These are phyloP conservation scores for Hypoxylon sp. DNA, from an alignment of 2,329 filamentous ascomycete genomes.

Conservation along the genomic window DNA sequence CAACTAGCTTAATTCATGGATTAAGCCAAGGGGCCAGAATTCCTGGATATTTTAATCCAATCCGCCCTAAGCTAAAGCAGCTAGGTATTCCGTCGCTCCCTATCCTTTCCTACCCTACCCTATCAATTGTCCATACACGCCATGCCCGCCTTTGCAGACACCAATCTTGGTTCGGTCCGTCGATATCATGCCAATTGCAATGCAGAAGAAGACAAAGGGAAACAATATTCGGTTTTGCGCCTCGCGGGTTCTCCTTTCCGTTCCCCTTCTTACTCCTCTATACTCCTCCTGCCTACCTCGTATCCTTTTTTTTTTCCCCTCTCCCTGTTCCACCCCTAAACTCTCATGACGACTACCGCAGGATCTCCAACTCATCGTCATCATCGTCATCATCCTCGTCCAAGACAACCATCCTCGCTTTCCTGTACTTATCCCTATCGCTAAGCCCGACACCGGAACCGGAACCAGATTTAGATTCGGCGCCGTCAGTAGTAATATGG, in stretches of 20 bases:
- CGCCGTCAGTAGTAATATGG: background rate
- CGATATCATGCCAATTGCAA: conserved; percentile 5
- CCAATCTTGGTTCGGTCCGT: conserved; percentile 14
- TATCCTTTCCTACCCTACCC: background rate
- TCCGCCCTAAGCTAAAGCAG: conserved; percentile 6
- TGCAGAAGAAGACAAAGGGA: conserved; percentile 10
- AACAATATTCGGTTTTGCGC: background rate
- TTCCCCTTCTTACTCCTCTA: background rate
- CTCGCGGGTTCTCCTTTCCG: background rate
- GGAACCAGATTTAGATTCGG: background rate
- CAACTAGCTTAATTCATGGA: background rate
- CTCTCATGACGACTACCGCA: conserved; percentile 17
- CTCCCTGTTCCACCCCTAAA: background rate
- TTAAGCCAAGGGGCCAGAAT: background rate
- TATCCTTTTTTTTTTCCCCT: background rate
- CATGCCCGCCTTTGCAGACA: conserved; percentile 17
- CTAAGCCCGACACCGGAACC: background rate
- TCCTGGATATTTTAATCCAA: conserved; percentile 1
- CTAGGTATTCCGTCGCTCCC: conserved; percentile 1
- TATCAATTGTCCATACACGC: conserved; percentile 3
- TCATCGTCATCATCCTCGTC: conserved; percentile 52
- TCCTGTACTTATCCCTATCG: conserved; percentile 1
- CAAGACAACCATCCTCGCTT: conserved; percentile 41
- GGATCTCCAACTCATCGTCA: conserved; percentile 65
- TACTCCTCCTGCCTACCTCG: no score